Evolutionary conservation across 352 stramenopile genomes (phyloP), one percentile per base, ranked within the genome.

Genomic region (Saprolegnia diclina): DNA sequence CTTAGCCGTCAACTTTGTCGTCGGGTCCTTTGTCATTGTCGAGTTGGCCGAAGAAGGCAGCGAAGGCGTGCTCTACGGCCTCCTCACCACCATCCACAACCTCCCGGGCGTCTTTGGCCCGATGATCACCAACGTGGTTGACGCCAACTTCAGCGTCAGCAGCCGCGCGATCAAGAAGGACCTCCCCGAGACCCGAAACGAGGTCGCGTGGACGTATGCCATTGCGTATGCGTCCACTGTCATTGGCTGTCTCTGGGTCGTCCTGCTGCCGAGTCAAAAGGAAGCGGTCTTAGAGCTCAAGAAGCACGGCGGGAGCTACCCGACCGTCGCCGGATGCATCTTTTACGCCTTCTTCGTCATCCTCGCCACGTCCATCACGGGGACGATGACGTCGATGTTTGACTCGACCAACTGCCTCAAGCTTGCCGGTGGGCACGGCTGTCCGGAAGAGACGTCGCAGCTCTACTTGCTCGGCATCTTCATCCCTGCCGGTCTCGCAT

Each of bases 21-120:
- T 86, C 14, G 73, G 77, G 1, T 86, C 79, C 3, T 81, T 89
- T 18, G 75, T 72, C 0, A 74, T 77, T 0, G 75, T 88, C 0
- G 76, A 90, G 64, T 67, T 91, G 37, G 79, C 71, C 0, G 79
- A 85, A 24, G 74, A 73, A 1, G 77, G 71, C 37, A 63, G 62
- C 21, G 71, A 62, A 67, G 66, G 66, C 42, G 54, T 59, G 4
- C 42, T 55, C 19, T 66, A 72, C 40, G 61, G 54, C 11, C 48
- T 73, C 1, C 22, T 70, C 22, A 67, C 68, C 19, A 71, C 64
- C 22, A 32, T 64, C 19, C 40, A 9, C 29, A 67, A 69, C 48
- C 22, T 73, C 18, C 16, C 32, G 11, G 38, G 22, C 1, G 9
- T 46, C 21, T 73, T 73, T 65, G 68, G 54, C 24, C 6, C 26